Base-by-base conservation (phyloP, 1,284 basidiomycete genomes). In the Pholiota adiposa region DNA sequence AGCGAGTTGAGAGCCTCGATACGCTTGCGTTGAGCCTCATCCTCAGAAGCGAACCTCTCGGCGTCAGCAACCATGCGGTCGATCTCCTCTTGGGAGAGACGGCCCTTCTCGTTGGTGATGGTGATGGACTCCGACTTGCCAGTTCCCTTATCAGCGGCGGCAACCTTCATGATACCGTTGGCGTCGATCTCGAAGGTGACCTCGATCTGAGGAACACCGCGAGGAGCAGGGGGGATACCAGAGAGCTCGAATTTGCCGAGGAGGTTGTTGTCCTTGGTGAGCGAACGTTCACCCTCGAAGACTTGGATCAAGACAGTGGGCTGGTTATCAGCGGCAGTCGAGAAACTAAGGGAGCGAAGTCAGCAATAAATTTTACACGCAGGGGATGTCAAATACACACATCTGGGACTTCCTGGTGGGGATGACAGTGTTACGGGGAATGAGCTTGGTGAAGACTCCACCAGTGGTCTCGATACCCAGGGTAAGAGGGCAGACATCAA, bases 401-500 rank as follows among this genome's bases (percentile, higher is more conserved):
- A 97, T 97, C 80, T 98, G 94, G 62, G 89, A 90, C 85, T 99
- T 98, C 85, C 94, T 94, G 73, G 97, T 98, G 59, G 96, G 96
- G 68, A 99, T 94, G 72, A 97, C 94, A 31, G 97, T 98, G 90
- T 98, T 98, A 71, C 96, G 92, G 63, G 92, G 85, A 70, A 97
- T 97, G 70, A 98, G 87, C 81, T 97, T 96, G 73, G 96, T 98
- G 87, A 98, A 95, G 70, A 98, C 96, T 78, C 96, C 97, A 66
- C 97, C 97, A 51, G 96, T 97, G 67, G 96, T 98, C 86, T 98
- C 96, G 70, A 98, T 98, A 88, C 96, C 96, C 70, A 97, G 88
- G 25, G 93, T 96, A 43, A 97, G 84, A 23, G 96, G 94, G 85
- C 90, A 92, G 73, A 98, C 95, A 76, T 98, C 97, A 72, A 98